Evolutionary conservation across 2,329 filamentous ascomycete species (phyloP).

Genomic region (Hypoxylon sp.): DNA sequence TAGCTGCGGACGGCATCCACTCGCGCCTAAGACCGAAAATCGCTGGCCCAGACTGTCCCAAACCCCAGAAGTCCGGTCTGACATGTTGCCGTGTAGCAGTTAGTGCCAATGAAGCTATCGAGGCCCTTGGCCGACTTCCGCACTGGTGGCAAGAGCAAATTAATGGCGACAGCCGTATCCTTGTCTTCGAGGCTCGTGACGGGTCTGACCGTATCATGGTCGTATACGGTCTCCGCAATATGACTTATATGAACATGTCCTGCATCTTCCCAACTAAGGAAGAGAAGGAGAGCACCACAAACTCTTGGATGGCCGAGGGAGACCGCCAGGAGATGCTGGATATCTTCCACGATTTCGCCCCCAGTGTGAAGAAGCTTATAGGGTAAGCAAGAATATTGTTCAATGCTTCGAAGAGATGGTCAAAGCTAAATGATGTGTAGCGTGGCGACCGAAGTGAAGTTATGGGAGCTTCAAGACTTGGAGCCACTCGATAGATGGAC

Average conservation of each 20-base stretch:
- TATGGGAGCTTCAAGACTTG: conserved; percentile 50
- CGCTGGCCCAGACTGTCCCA: conserved; percentile 32
- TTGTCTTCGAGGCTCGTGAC: conserved; percentile 43
- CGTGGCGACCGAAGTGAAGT: conserved; percentile 45
- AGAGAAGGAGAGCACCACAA: conserved; percentile 39
- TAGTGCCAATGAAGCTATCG: conserved; percentile 39
- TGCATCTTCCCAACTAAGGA: conserved; percentile 43
- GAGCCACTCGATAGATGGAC: conserved; percentile 47
- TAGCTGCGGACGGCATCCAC: conserved; percentile 50
- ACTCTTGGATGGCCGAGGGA: conserved; percentile 47
- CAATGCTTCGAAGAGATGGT: not conserved
- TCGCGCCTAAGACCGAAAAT: conserved; percentile 45
- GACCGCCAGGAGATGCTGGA: conserved; percentile 44
- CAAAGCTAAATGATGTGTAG: conserved; percentile 24
- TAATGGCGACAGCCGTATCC: conserved; percentile 28
- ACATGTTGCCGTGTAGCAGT: conserved; percentile 48
- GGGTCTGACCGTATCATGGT: conserved; percentile 44
- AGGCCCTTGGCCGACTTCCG: conserved; percentile 43
- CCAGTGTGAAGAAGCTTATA: conserved; percentile 38
- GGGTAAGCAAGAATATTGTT: conserved; percentile 34
- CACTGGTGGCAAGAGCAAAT: conserved; percentile 44
- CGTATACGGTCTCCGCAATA: conserved; percentile 42
- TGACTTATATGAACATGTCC: conserved; percentile 47
- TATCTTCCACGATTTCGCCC: conserved; percentile 44
- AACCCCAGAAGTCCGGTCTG: conserved; percentile 43